Evolutionary conservation across 108 stramenopile genomes (phyloP), one percentile per base, ranked within the genome.

Genomic region (Stephanodiscus minutulus): DNA sequence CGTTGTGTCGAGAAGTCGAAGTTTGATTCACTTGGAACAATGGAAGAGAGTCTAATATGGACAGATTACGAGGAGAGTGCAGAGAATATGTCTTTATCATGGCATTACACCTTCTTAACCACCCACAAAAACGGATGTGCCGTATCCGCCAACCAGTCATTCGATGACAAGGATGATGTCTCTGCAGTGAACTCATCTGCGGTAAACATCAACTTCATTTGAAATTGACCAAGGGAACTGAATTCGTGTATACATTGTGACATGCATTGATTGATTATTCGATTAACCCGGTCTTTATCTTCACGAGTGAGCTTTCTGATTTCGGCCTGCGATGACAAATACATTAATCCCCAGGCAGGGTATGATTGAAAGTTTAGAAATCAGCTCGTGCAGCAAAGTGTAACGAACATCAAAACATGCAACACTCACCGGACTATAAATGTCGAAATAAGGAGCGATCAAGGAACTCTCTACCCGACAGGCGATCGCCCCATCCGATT

Each of bases 391-490:
- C 22, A 28, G 25, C 12, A 25, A 55, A n/a, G n/a, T n/a, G n/a
- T n/a, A n/a, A n/a, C n/a, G n/a, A 1, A 50, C 18, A 50, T 20
- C 10, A 28, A 5, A 3, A 55, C 54, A 13, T 28, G 54, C 25
- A 25, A 31, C 21, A 48, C 68, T 50, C 27, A 69, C 62, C 74
- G 78, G 65, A 72, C 66, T 64, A 49, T 72, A 36, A n/a, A 36
- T 67, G 53, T 48, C 37, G 50, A 86, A 86, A 70, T 65, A 83
- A 2, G 82, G 75, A 61, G 83, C 85, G 65, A 83, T 29, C 33
- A 86, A 43, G 18, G 64, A 52, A 61, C 79, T 83, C 12, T 73
- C 62, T 0, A 86, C 72, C 21, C 78, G 66, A 66, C 78, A 86
- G 13, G 82, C 67, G 27, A 85, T 74, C 21, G 70, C 43, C 25